These are phyloP conservation scores for Lentinula boryana DNA, from an alignment of 768 basidiomycete species.

Conservation along the genomic window DNA sequence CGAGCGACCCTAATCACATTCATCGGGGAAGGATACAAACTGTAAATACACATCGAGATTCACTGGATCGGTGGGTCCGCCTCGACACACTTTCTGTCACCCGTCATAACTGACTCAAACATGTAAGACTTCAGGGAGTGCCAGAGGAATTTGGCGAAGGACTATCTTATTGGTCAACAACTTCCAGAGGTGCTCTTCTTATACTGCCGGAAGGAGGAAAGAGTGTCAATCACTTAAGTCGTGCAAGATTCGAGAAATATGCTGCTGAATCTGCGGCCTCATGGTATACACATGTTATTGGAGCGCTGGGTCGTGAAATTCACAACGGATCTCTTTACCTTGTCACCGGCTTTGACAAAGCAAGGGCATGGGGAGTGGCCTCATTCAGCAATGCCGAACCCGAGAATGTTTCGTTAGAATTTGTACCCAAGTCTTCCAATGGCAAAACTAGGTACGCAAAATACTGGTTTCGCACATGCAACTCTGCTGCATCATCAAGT, in stretches of 20 bases:
- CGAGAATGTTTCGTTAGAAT: background rate
- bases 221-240: background rate
- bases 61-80: background rate
- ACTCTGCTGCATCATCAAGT: background rate
- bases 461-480: background rate
- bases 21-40: background rate
- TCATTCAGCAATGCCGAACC: background rate
- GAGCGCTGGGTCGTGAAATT: background rate
- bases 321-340: background rate
- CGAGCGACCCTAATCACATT: background rate
- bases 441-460: background rate
- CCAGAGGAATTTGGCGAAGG: background rate
- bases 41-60: too few species aligned
- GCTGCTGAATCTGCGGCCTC: background rate
- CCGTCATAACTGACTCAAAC: background rate
- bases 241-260: background rate
- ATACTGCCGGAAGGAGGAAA: background rate
- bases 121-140: background rate
- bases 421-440: background rate
- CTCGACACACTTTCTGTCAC: background rate
- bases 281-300: background rate
- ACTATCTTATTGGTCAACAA: background rate
- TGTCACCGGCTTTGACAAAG: slow-evolving; percentile 1
- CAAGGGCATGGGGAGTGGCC: background rate
- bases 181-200: background rate